Percentiles rank a stretch among this genome's conserved stretches.
Conservation (phyloP, 805 yeast species). For the Barnettozyma sp. region DNA sequence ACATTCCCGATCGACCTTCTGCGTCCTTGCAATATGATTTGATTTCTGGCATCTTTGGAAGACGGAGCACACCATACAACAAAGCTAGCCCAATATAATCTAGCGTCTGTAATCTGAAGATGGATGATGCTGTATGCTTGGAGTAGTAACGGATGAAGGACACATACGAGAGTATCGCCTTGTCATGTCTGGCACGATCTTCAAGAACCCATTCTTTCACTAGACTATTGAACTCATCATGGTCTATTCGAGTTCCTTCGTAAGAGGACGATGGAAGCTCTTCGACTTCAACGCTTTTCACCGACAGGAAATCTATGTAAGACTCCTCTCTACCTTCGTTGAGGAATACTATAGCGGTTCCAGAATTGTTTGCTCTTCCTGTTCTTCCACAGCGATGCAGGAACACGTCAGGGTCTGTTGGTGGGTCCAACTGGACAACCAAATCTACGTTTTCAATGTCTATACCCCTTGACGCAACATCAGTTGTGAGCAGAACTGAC, state of each 20-base stretch:
- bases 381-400: slow-evolving; percentile 94
- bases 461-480: slow-evolving; percentile 97
- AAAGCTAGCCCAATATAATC: slow-evolving; percentile 69
- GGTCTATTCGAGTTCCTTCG: slow-evolving; percentile 7
- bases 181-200: slow-evolving; percentile 79
- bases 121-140: slow-evolving; percentile 83
- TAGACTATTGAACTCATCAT: slow-evolving; percentile 15
- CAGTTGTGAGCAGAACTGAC: slow-evolving; percentile 79
- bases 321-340: slow-evolving; percentile 74
- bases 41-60: slow-evolving; percentile 94
- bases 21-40: slow-evolving; percentile 39
- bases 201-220: slow-evolving; percentile 49
- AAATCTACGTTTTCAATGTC: slow-evolving; percentile 93
- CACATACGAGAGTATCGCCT: slow-evolving; percentile 72
- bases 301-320: slow-evolving; percentile 71
- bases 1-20: too few relatives aligned
- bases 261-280: too few relatives aligned
- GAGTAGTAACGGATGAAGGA: slow-evolving; percentile 78
- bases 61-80: slow-evolving; percentile 70
- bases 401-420: slow-evolving; percentile 86
- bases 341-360: slow-evolving; percentile 71
- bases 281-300: slow-evolving; percentile 52
- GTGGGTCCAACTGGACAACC: slow-evolving; percentile 92
- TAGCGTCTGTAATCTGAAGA: slow-evolving; percentile 65
- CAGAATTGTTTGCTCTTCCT: slow-evolving; percentile 83